These are phyloP conservation scores for Artemisia annua DNA, from an alignment of 129 eudicot species.

Conservation along the genomic window DNA sequence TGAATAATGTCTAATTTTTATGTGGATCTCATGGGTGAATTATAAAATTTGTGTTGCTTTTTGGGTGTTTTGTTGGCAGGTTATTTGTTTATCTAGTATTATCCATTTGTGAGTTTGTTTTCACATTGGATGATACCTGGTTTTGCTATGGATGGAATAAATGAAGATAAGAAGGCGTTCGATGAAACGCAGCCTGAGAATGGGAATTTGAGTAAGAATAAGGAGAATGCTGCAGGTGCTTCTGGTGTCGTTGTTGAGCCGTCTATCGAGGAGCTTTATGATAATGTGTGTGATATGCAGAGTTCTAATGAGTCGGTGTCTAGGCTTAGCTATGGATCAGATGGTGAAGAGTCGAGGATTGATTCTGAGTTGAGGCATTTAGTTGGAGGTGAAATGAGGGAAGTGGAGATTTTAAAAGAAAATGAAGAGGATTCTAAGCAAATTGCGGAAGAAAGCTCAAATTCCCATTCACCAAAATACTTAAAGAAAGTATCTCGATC, in stretches of 20 bases:
- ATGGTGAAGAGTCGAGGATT: conserved; percentile 83
- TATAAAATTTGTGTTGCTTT: conserved; percentile 9
- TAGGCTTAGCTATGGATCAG: conserved; percentile 76
- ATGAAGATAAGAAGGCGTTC: conserved; percentile 45
- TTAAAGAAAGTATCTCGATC: conserved; percentile 38
- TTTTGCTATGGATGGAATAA: conserved; percentile 58
- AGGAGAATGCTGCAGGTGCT: conserved; percentile 47
- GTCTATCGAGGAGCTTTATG: conserved; percentile 85
- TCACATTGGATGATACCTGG: conserved; percentile 53
- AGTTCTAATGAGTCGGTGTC: conserved; percentile 91
- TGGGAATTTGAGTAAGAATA: conserved; percentile 29
- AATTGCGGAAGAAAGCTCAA: conserved; percentile 29
- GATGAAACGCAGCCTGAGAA: conserved; percentile 38
- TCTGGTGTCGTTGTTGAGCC: conserved; percentile 55
- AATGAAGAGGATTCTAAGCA: conserved; percentile 47
- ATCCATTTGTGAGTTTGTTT: conserved; percentile 27
- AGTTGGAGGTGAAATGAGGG: conserved; percentile 88
- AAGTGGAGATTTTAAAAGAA: conserved; percentile 83
- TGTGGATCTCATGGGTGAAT: conserved; percentile 11
- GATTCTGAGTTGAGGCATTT: conserved; percentile 86
- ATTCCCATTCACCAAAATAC: conserved; percentile 25
- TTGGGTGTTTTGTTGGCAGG: conserved; percentile 33
- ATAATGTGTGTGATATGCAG: conserved; percentile 92
- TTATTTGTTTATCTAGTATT: conserved; percentile 9
- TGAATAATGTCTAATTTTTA: conserved; percentile 7